phyloP scores from a whole-genome alignment of 192 early-diverging fungal genomes.

The Polychytrium aggregatum region DNA sequence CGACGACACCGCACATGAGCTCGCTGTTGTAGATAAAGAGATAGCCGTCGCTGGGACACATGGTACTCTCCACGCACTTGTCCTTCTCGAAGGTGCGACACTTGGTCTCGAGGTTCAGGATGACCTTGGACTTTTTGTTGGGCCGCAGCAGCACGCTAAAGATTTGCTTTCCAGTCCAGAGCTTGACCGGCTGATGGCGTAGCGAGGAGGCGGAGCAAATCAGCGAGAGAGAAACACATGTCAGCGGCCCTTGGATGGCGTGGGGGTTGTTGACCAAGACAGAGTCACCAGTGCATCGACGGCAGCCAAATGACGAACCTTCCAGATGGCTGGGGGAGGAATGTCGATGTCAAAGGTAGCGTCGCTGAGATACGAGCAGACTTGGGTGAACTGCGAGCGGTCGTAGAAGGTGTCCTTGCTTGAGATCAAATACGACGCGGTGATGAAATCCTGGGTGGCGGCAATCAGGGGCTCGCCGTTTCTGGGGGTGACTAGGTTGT shows the following conservation, averaged over 20 bases:
- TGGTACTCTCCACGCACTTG: slow-evolving; percentile 13
- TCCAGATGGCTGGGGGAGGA: slow-evolving; percentile 84
- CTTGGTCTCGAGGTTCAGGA: slow-evolving; percentile 85
- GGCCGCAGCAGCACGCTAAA: slow-evolving; percentile 84
- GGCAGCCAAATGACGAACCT: slow-evolving; percentile 30
- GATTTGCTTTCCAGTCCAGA: slow-evolving; percentile 98
- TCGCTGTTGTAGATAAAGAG: slow-evolving; percentile 89
- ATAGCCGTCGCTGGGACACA: slow-evolving; percentile 86
- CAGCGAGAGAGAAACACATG: no score
- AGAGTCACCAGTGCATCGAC: no score
- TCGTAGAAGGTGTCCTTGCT: slow-evolving; percentile 92
- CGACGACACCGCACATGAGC: slow-evolving; percentile 84
- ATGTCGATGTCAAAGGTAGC: slow-evolving; percentile 73
- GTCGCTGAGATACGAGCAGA: slow-evolving; percentile 86
- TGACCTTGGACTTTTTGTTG: slow-evolving; percentile 49
- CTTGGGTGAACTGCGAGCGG: slow-evolving; percentile 83
- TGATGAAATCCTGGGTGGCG: slow-evolving; percentile 99
- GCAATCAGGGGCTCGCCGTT: slow-evolving; percentile 98
- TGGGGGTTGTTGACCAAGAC: no score
- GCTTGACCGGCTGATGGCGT: slow-evolving; percentile 46
- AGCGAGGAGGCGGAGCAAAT: slow-evolving; percentile 1
- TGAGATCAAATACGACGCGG: slow-evolving; percentile 85
- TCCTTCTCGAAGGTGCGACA: slow-evolving; percentile 45
- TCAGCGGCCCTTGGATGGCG: no score
- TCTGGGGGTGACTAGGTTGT: slow-evolving; percentile 95